Conservation (phyloP, 371 early-diverging fungal genomes). For the Mucor mucedo region DNA sequence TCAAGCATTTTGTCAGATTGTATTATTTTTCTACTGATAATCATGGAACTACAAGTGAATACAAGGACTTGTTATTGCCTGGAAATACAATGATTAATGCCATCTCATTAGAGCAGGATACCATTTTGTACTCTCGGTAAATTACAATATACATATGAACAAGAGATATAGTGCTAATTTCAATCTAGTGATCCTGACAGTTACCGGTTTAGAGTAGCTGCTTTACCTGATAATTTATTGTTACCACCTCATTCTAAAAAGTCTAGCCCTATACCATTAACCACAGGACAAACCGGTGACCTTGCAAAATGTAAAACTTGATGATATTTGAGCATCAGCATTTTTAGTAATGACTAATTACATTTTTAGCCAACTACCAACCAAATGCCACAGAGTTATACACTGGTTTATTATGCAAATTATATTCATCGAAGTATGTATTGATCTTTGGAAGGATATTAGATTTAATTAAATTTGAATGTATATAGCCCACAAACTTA, state of each 20-base stretch:
- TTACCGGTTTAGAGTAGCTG: constrained; percentile 39
- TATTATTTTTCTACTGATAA: constrained; percentile 33
- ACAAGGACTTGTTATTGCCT: constrained; percentile 44
- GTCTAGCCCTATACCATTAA: constrained; percentile 17
- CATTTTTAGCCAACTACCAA: constrained; percentile 32
- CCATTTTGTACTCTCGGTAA: constrained; percentile 46
- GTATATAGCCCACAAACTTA: constrained; percentile 30
- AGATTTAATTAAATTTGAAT: no score
- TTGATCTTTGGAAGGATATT: no score
- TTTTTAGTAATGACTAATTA: not conserved
- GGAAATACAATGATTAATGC: constrained; percentile 43
- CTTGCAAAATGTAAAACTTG: constrained; percentile 6
- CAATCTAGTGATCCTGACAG: constrained; percentile 45
- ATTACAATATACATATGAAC: not conserved
- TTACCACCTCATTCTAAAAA: constrained; percentile 36
- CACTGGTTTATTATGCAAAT: constrained; percentile 22
- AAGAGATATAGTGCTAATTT: not conserved
- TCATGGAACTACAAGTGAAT: constrained; percentile 17
- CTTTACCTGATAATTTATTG: constrained; percentile 33
- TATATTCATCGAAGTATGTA: constrained; percentile 41
- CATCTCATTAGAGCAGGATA: constrained; percentile 42
- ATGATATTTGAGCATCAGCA: not conserved
- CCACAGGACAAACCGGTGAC: constrained; percentile 27
- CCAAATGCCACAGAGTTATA: constrained; percentile 31
- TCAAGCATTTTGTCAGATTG: constrained; percentile 39